Evolutionary conservation across 1,284 basidiomycete genomes (phyloP), one percentile per base, ranked within the genome.

Genomic region (Amylostereum areolatum): DNA sequence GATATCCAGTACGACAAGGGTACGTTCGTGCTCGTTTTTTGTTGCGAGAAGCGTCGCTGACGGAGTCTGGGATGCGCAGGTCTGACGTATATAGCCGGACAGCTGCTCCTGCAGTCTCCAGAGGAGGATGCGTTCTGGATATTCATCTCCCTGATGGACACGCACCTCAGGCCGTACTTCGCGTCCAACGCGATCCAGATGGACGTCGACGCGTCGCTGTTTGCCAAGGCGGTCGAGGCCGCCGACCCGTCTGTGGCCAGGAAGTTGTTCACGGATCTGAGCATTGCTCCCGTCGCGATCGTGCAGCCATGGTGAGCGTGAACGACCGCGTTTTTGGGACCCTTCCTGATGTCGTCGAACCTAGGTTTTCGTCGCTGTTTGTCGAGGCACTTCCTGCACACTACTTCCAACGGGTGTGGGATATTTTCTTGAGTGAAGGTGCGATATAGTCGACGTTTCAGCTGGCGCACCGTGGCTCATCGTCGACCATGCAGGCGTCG

Each of bases 111-210:
- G 29, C 85, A 92, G 51, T 83, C 89, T 1, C 90, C 88, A 0
- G 89, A 93, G 53, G 92, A 97, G 65, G 91, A 96, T 55, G 89
- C 91, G 0, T 97, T 97, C 63, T 97, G 91, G 92, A 92, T 91
- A 3, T 87, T 97, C 59, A 77, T 91, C 7, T 87, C 86, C 1
- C 68, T 90, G 54, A 91, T 91, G 88, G 85, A 90, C 54, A 77
- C 81, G 5, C 80, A 88, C 52, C 71, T 93, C 5, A 84, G 88
- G 29, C 77, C 86, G 3, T 94, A 94, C 65, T 96, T 91, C 64
- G 80, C 85, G 32, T 66, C 75, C 9, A 80, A 76, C 46, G 74
- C 80, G n/a, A 72, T 77, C 6, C 88, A 90, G 59, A 71, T 96
- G 54, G 87, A 91, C 54, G 81, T 92, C 7, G 92, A 96, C 59